Evolutionary conservation across 345 rosid genomes (phyloP).

Genomic region (Citrus trifoliata): DNA sequence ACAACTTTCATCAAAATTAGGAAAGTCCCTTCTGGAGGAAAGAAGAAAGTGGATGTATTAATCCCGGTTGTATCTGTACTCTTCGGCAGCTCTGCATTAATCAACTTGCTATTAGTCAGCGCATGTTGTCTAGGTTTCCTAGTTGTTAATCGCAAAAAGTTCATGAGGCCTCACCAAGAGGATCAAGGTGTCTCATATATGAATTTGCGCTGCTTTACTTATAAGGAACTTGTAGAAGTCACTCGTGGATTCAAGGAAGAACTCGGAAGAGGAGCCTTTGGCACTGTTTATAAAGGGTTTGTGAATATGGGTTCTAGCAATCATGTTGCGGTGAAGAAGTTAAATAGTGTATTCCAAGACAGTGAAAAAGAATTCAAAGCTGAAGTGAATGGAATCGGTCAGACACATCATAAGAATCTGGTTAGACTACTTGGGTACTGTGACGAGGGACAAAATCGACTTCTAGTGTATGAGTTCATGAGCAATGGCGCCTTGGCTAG

Average conservation of each 20-base stretch:
- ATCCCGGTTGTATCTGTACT: conserved; percentile 13
- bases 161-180: not conserved
- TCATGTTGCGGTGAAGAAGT: conserved; percentile 35
- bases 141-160: not conserved
- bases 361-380: conserved; percentile 31
- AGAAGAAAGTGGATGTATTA: not conserved
- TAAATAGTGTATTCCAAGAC: conserved; percentile 11
- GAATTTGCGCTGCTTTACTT: conserved; percentile 28
- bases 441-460: conserved; percentile 27
- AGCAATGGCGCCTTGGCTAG: conserved; percentile 29
- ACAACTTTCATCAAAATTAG: conserved; percentile 28
- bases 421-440: conserved; percentile 40
- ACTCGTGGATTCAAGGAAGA: conserved; percentile 34
- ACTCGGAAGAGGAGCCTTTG: conserved; percentile 44
- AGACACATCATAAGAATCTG: conserved; percentile 39
- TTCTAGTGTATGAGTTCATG: conserved; percentile 36
- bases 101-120: conserved; percentile 10
- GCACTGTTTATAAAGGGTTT: conserved; percentile 37
- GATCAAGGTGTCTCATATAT: not conserved
- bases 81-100: conserved; percentile 14
- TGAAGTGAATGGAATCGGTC: conserved; percentile 30
- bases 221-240: conserved; percentile 29
- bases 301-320: not conserved
- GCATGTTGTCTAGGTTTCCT: conserved; percentile 12
- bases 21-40: not conserved